Evolutionary conservation across 140 eudicot genomes (phyloP).

Genomic region (Senecio squalidus): DNA sequence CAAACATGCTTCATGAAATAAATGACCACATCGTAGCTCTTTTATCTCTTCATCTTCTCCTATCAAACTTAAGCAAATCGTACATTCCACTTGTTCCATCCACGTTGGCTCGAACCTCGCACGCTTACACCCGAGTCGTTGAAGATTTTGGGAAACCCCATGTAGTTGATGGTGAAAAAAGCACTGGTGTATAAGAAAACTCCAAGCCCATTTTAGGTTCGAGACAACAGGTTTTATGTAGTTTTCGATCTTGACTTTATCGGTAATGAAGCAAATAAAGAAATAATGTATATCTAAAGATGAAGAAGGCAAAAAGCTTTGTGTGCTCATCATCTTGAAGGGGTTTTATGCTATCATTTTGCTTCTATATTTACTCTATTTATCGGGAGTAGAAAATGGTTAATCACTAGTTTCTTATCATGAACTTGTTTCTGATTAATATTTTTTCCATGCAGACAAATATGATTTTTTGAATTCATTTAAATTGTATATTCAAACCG

Average conservation of each 20-base stretch:
- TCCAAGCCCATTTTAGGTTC: conserved; percentile 29
- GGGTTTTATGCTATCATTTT: conserved; percentile 4
- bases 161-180: conserved; percentile 20
- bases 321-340: conserved; percentile 14
- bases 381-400: no score
- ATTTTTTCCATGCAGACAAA: no score
- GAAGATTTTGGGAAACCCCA: not conserved
- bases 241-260: not conserved
- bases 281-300: not conserved
- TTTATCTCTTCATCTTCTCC: conserved; percentile 25
- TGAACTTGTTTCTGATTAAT: no score
- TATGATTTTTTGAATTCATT: no score
- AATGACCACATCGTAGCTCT: conserved; percentile 33
- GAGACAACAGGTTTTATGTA: not conserved
- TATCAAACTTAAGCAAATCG: conserved; percentile 21
- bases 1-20: conserved; percentile 33
- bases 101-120: not conserved
- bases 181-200: conserved; percentile 19
- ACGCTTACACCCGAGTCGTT: not conserved
- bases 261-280: not conserved
- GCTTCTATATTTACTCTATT: no score
- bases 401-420: no score
- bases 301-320: conserved; percentile 7
- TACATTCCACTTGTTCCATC: conserved; percentile 23
- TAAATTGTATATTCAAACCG: no score